Percentiles rank a stretch among this genome's conserved stretches.
These are phyloP conservation scores for Karstenula rhodostoma DNA, from an alignment of 2,329 filamentous ascomycete species.

Conservation along the genomic window DNA sequence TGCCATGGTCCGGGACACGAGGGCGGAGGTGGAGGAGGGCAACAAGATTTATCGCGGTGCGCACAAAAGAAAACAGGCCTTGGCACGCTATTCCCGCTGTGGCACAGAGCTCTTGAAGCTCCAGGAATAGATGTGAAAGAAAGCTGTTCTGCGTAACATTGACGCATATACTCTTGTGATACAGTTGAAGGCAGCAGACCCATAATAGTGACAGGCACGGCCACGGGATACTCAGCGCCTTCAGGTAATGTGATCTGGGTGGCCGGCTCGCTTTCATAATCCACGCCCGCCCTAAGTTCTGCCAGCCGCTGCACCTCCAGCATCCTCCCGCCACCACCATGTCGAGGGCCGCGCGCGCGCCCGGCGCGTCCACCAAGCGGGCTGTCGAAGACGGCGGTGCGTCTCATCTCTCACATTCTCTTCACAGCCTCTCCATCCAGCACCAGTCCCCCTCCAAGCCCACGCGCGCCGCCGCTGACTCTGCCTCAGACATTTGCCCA, in stretches of 20 bases:
- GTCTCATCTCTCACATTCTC: conserved; percentile 42
- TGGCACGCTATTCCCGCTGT: conserved; percentile 28
- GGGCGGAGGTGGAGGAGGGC: conserved; percentile 15
- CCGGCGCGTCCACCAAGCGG: conserved; percentile 39
- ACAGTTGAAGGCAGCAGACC: not conserved
- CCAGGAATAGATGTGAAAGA: conserved; percentile 2
- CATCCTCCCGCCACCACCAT: conserved; percentile 32
- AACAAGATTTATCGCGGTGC: conserved; percentile 10
- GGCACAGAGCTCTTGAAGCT: conserved; percentile 15
- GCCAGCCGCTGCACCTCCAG: conserved; percentile 8
- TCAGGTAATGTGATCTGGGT: not conserved
- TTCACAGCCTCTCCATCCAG: conserved; percentile 41
- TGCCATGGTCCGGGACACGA: conserved; percentile 31
- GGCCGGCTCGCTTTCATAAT: conserved; percentile 25
- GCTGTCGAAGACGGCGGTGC: conserved; percentile 48
- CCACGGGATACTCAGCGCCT: not conserved
- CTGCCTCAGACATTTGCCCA: conserved; percentile 78
- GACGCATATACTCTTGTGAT: not conserved
- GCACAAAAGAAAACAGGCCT: conserved; percentile 19
- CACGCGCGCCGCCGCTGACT: conserved; percentile 32
- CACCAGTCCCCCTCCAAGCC: conserved; percentile 22
- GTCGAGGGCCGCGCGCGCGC: conserved; percentile 44
- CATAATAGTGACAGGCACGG: not conserved
- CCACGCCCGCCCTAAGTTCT: not conserved
- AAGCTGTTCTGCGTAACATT: not conserved